Evolutionary conservation across 176 grass and related monocot species (phyloP), one percentile per base, ranked within the genome.

Genomic region (Oryza punctata): DNA sequence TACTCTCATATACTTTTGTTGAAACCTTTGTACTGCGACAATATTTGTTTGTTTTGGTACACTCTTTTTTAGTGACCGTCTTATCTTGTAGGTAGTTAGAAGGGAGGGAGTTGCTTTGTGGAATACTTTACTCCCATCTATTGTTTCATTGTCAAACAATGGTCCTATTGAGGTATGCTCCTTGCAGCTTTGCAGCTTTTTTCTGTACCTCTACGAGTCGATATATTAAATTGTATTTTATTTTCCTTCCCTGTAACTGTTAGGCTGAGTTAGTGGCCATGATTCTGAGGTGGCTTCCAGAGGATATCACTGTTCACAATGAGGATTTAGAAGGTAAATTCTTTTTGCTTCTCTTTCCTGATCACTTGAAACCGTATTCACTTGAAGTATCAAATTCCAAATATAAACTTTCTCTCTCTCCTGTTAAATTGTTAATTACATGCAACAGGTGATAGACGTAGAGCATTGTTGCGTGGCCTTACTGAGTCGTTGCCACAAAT

Each of bases 261-360:
- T 81, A 98, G 96, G 96, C 96, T 85, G 96, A 98, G 87, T 79
- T 98, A 77, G 93, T 95, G 81, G 83, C 93, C 35, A 95, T 98
- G 96, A 94, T 98, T 78, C 88, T 98, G 83, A 92, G 93, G 82
- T 95, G 93, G 91, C 96, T 98, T 89, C 96, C 96, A 73, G 96
- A 98, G 83, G 96, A 98, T 74, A 95, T 98, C 59, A 98, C 96
- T 77, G 93, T 98, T 89, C 93, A 98, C 84, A 98, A 98, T 60
- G 96, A 98, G 65, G 96, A 98, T 87, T 80, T 98, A 69, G 96
- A 95, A 91, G 96, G 96, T 94, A 80, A 46, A 61, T 49, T 76
- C n/a, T 76, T 19, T 33, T 40, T 18, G 65, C 78, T 85, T 67
- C 47, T 67, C 9, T 84, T 9, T 81, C 27, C 7, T 70, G 47